phyloP scores from a whole-genome alignment of 2,329 filamentous ascomycete species.

The Xylariaceae sp. region DNA sequence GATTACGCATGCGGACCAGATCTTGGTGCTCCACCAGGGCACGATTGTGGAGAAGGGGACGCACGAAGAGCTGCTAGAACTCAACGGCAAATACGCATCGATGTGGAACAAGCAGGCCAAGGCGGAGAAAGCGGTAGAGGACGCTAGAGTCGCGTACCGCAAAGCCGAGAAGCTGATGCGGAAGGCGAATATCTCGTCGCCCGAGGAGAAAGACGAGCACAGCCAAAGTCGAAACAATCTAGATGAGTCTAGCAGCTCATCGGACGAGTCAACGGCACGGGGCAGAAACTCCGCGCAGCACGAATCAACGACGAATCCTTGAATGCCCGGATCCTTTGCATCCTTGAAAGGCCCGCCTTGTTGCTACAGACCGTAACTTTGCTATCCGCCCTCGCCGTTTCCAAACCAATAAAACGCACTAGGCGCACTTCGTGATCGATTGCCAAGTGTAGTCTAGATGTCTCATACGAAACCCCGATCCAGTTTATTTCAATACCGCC shows the following conservation, averaged over 20 bases:
- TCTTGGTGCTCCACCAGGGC: conserved; percentile 74
- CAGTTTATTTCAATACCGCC: too few species aligned
- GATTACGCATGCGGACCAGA: conserved; percentile 81
- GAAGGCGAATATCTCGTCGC: conserved; percentile 46
- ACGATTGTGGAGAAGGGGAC: conserved; percentile 72
- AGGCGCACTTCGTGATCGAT: too few species aligned
- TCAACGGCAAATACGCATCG: conserved; percentile 69
- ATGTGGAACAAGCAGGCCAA: conserved; percentile 91
- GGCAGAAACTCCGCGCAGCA: conserved; percentile 17
- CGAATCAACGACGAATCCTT: conserved; percentile 12
- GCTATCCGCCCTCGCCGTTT: too few species aligned
- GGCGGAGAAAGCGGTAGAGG: conserved; percentile 65
- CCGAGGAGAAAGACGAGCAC: conserved; percentile 24
- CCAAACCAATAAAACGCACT: too few species aligned
- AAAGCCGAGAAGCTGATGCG: conserved; percentile 45
- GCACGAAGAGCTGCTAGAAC: conserved; percentile 68
- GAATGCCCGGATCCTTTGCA: conserved; percentile 10
- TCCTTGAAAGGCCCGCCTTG: too few species aligned
- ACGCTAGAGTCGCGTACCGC: conserved; percentile 45
- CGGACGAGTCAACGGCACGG: conserved; percentile 29
- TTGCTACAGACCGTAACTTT: too few species aligned
- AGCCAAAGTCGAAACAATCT: conserved; percentile 36
- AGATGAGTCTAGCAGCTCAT: conserved; percentile 39
- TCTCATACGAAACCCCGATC: too few species aligned
- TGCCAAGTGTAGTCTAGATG: too few species aligned